phyloP scores from a whole-genome alignment of 129 eudicot species.

The Flaveria bidentis region DNA sequence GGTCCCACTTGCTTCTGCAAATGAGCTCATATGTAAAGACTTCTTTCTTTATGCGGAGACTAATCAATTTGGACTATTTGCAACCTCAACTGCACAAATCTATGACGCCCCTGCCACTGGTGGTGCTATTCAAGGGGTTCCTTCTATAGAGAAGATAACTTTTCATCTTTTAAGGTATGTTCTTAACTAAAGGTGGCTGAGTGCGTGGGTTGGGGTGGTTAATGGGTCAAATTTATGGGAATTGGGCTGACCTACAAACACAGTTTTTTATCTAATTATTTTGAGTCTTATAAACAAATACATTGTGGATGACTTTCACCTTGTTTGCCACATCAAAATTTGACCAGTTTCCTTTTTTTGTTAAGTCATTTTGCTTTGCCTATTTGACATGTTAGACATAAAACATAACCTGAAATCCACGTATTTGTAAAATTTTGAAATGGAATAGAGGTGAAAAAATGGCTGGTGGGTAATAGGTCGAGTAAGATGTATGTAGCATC shows the following conservation, averaged over 20 bases:
- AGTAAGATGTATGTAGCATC: not conserved
- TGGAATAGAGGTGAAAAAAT: not conserved
- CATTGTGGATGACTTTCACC: not conserved
- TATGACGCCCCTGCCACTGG: conserved; percentile 85
- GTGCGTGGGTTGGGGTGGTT: not conserved
- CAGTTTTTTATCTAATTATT: not conserved
- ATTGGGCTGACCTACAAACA: not conserved
- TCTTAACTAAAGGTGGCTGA: not conserved
- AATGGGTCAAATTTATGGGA: not conserved
- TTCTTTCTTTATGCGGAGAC: conserved; percentile 81
- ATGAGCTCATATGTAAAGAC: conserved; percentile 93
- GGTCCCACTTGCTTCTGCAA: conserved; percentile 82
- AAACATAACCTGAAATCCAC: not conserved
- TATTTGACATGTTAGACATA: not conserved
- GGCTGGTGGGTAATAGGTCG: not conserved
- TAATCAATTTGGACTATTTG: conserved; percentile 80
- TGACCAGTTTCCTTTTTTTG: not conserved
- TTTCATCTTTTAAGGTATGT: conserved; percentile 87
- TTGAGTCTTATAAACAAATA: not conserved
- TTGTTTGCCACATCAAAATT: not conserved
- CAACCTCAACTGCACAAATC: conserved; percentile 91
- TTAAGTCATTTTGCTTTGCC: not conserved
- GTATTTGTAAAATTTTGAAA: too few species aligned
- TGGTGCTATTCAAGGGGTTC: conserved; percentile 96
- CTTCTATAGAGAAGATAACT: conserved; percentile 84